Percentiles rank a stretch among this genome's conserved stretches.
Conservation (phyloP, 352 stramenopile genomes). For the Phytophthora nicotianae region DNA sequence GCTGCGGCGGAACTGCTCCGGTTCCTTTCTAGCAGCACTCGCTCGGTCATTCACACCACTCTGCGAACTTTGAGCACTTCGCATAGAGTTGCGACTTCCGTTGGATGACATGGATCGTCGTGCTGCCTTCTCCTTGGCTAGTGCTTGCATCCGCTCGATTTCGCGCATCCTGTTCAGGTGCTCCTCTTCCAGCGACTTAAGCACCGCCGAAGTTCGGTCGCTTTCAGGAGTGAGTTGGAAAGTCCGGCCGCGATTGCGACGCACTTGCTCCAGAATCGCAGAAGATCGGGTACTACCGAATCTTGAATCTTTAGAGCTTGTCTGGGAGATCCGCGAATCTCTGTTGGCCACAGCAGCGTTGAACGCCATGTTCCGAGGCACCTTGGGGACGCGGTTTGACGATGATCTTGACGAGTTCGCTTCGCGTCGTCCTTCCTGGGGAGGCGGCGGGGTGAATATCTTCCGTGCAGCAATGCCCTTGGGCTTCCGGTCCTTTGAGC, state of each 20-base stretch:
- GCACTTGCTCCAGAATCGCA: constrained; percentile 50
- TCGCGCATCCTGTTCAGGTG: constrained; percentile 53
- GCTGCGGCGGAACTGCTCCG: constrained; percentile 10
- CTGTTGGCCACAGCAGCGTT: constrained; percentile 18
- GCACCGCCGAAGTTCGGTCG: constrained; percentile 38
- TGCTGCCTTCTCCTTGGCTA: constrained; percentile 29
- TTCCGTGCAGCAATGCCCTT: constrained; percentile 33
- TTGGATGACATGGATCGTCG: constrained; percentile 28
- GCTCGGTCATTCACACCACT: constrained; percentile 8
- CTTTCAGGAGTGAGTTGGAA: constrained; percentile 44
- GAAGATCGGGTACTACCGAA: constrained; percentile 42
- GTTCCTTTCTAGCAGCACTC: constrained; percentile 14
- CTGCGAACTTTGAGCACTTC: constrained; percentile 10
- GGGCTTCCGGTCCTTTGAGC: constrained; percentile 19
- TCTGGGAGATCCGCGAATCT: constrained; percentile 22
- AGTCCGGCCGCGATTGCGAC: constrained; percentile 49
- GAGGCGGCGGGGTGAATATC: constrained; percentile 29
- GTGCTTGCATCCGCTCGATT: constrained; percentile 38
- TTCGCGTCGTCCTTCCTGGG: constrained; percentile 22
- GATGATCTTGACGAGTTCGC: constrained; percentile 1
- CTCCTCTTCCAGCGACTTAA: constrained; percentile 48
- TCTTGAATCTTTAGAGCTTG: constrained; percentile 28
- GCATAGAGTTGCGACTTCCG: constrained; percentile 23
- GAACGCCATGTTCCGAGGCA: constrained; percentile 18
- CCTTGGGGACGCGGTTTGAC: constrained; percentile 20